phyloP scores from a whole-genome alignment of 352 stramenopile species.

The Phytophthora cryptogea region DNA sequence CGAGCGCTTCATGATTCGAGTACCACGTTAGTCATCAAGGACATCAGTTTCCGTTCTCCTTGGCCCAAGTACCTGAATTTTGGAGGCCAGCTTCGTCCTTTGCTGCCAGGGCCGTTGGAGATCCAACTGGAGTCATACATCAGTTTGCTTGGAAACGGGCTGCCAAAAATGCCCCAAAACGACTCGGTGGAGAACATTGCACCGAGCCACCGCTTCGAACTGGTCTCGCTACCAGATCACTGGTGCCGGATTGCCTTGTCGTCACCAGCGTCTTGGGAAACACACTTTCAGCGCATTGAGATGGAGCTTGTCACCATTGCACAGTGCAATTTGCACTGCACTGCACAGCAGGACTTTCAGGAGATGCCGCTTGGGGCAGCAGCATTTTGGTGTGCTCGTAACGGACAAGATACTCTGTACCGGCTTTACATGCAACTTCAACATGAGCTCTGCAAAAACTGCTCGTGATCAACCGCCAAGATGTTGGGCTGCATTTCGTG shows the following conservation, averaged over 20 bases:
- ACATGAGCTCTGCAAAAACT: slow-evolving; percentile 16
- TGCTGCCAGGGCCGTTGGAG: slow-evolving; percentile 11
- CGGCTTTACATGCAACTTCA: slow-evolving; percentile 32
- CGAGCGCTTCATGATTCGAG: background rate
- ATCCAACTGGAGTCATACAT: background rate
- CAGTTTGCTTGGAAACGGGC: slow-evolving; percentile 16
- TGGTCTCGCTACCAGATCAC: background rate
- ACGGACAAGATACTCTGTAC: slow-evolving; percentile 33
- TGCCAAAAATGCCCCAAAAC: slow-evolving; percentile 21
- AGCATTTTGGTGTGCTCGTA: slow-evolving; percentile 11
- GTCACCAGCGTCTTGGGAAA: background rate
- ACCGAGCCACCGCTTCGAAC: background rate
- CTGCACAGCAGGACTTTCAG: background rate
- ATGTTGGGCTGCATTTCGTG: background rate
- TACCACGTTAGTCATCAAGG: slow-evolving; percentile 19
- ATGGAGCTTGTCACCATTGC: background rate
- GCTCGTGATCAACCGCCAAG: slow-evolving; percentile 1
- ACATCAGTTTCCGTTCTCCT: slow-evolving; percentile 1
- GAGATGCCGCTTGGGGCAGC: too few relatives aligned
- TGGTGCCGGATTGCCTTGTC: background rate
- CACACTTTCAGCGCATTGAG: background rate
- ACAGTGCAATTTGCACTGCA: background rate
- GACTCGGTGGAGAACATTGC: slow-evolving; percentile 10
- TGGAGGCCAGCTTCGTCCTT: background rate
- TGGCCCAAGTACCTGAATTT: slow-evolving; percentile 4